phyloP scores from a whole-genome alignment of 495 filamentous ascomycete genomes.

The Xylaria bambusicola region DNA sequence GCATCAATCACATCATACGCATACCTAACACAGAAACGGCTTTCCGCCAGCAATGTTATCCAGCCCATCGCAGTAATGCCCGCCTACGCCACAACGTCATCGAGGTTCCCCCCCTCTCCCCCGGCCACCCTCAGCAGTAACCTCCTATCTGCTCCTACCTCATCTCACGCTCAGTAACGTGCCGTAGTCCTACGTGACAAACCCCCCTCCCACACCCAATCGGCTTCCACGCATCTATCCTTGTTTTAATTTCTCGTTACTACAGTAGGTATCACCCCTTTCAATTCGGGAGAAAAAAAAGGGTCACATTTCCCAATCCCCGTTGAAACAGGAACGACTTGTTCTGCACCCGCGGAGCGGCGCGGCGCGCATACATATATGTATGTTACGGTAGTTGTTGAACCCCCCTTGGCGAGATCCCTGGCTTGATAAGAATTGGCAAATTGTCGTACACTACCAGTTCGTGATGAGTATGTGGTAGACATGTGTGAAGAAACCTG shows the following conservation, averaged over 20 bases:
- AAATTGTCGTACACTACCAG: no score
- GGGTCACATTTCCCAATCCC: neutral
- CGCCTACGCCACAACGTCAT: conserved; percentile 13
- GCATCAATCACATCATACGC: neutral
- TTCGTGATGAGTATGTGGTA: no score
- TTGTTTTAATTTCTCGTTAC: neutral
- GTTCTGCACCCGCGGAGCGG: no score
- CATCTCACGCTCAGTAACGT: no score
- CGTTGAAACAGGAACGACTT: neutral
- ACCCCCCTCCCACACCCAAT: neutral
- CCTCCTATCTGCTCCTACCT: no score
- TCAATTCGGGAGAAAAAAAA: conserved; percentile 17
- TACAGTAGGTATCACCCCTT: conserved; percentile 7
- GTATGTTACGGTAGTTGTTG: no score
- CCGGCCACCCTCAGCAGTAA: no score
- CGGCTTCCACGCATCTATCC: neutral
- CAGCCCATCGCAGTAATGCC: conserved; percentile 10
- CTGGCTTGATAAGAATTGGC: no score
- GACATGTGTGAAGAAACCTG: no score
- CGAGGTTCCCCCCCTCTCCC: no score
- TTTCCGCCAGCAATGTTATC: neutral
- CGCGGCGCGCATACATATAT: no score
- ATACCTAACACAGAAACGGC: neutral
- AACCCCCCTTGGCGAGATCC: no score
- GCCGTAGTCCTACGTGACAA: conserved; percentile 12